Evolutionary conservation across 768 basidiomycete genomes (phyloP).

Genomic region (Chalciporus pseudorubinellus): DNA sequence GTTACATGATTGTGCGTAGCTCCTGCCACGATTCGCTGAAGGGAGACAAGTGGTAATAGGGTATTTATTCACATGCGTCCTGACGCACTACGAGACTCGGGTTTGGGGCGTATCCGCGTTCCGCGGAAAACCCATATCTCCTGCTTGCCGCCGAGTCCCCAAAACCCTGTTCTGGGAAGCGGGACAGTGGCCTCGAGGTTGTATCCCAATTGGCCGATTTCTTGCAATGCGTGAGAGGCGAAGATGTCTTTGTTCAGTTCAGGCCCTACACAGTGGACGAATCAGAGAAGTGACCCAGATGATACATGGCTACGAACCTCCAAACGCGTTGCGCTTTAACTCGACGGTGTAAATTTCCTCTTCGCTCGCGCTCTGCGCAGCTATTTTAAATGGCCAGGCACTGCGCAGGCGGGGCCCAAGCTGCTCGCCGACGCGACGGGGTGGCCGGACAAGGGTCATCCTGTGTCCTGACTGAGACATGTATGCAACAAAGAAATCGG

Average conservation of each 20-base stretch:
- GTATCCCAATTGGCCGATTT: constrained; percentile 55
- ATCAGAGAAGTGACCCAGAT: neutral
- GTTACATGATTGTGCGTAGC: neutral
- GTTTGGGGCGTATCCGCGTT: constrained; percentile 25
- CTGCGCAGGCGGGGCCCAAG: constrained; percentile 39
- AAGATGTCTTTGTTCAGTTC: constrained; percentile 54
- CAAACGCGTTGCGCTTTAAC: constrained; percentile 43
- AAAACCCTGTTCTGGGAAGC: constrained; percentile 42
- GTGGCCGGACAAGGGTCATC: constrained; percentile 45
- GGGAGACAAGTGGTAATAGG: neutral
- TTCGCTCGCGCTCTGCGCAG: constrained; percentile 43
- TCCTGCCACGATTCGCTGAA: no score
- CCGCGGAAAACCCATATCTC: constrained; percentile 70
- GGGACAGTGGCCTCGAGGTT: constrained; percentile 67
- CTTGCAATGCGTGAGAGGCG: constrained; percentile 60
- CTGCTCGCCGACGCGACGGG: constrained; percentile 36
- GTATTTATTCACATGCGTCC: constrained; percentile 16
- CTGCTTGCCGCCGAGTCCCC: constrained; percentile 42
- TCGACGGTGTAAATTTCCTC: constrained; percentile 55
- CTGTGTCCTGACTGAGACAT: constrained; percentile 61
- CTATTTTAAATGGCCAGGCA: constrained; percentile 42
- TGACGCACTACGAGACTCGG: constrained; percentile 28
- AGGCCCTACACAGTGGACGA: constrained; percentile 27
- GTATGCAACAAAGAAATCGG: constrained; percentile 63
- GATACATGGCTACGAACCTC: constrained; percentile 21